Base-by-base conservation (phyloP, 257 asterid genomes). In the Solanum etuberosum region DNA sequence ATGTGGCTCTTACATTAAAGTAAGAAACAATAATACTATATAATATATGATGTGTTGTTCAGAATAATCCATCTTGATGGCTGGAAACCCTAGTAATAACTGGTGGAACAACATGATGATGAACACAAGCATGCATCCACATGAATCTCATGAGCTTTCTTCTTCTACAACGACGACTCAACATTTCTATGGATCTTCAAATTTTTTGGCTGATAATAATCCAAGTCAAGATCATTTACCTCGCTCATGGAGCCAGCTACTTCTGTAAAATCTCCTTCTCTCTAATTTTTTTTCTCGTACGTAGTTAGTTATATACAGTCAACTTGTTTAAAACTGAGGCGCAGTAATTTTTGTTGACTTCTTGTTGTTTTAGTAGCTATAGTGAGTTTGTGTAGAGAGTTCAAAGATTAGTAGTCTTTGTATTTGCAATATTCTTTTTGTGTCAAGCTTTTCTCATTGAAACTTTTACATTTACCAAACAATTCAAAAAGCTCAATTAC, bases 81-180 rank as follows among this genome's bases (percentile, higher is more conserved):
- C 98, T 77, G 99, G 98, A 95, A 96, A 95, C 98, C 98, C 99
- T 95, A 94, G 42, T 34, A 80, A 80, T 80, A 91, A 87, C 74
- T 94, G 97, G 97, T 95, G 98, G 98, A 93, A 93, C 93, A 94
- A 90, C 89, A 51, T 73, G 73, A 21, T 72, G 38, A 88, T 89
- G 70, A 61, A 37, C 10, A 38, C 54, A 73, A 90, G 40, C 73
- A 86, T 91, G 93, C 90, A 89, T 74, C 92, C 92, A 37, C 85
- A 81, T 81, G 85, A 90, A 20, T 40, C 88, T 85, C 91, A 20
- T 72, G 80, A 72, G 32, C 83, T 43, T 40, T 40, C 76, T 88
- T n/a, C 90, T 68, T 23, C 88, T 20, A 37, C 86, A 6, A 54
- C 88, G 25, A 65, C 77, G n/a, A 72, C 83, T 27, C 89, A 86